These are phyloP conservation scores for Phialophora tarda DNA, from an alignment of 2,329 filamentous ascomycete genomes.

Conservation along the genomic window DNA sequence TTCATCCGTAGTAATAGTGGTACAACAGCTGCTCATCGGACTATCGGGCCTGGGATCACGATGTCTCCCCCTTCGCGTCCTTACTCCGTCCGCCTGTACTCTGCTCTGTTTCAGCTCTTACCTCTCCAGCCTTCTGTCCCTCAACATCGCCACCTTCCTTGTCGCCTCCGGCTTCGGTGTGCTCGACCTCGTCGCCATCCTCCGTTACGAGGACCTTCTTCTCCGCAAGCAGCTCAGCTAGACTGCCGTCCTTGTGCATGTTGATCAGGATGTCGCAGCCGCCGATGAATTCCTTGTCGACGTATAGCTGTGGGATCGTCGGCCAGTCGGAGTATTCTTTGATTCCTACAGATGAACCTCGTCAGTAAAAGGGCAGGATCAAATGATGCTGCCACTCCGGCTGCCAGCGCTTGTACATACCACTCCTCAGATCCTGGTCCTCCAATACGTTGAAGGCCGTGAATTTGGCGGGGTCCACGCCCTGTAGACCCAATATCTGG, in stretches of 20 bases:
- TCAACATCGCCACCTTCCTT: constrained; percentile 32
- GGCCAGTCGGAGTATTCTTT: constrained; percentile 99
- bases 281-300: constrained; percentile 93
- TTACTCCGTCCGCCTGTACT: constrained; percentile 34
- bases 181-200: constrained; percentile 42
- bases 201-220: constrained; percentile 80
- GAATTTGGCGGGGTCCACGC: constrained; percentile 93
- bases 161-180: constrained; percentile 52
- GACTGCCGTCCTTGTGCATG: constrained; percentile 95
- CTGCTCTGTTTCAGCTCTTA: constrained; percentile 31
- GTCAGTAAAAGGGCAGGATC: not conserved
- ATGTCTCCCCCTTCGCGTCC: constrained; percentile 37
- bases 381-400: not conserved
- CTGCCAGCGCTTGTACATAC: constrained; percentile 55
- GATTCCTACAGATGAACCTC: constrained; percentile 68
- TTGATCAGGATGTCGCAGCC: constrained; percentile 97
- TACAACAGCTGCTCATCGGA: not conserved
- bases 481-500: constrained; percentile 92
- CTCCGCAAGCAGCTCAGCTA: constrained; percentile 89
- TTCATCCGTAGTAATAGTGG: not conserved
- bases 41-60: constrained; percentile 9
- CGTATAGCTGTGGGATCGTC: constrained; percentile 94
- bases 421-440: constrained; percentile 81
- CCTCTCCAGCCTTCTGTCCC: constrained; percentile 32
- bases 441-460: constrained; percentile 98